phyloP scores from a whole-genome alignment of 192 early-diverging fungal species.

The Dissophora ornata region DNA sequence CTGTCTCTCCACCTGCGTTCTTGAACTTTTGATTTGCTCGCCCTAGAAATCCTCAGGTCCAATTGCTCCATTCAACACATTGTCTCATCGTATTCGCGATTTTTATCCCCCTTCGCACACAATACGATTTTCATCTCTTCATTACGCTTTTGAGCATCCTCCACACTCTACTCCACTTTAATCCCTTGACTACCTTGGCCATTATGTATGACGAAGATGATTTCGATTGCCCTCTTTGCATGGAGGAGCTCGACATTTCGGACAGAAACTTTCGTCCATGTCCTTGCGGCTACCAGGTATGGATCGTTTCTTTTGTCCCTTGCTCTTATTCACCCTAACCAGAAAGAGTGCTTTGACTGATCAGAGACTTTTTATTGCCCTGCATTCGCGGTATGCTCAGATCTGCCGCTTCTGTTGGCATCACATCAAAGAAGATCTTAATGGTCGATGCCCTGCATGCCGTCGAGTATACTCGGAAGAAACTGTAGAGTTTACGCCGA shows the following conservation, averaged over 20 bases:
- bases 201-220: constrained; percentile 83
- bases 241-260: constrained; percentile 98
- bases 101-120: constrained; percentile 4
- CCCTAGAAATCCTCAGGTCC: background rate
- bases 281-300: constrained; percentile 97
- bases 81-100: no score
- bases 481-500: constrained; percentile 86
- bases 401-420: constrained; percentile 99
- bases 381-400: no score
- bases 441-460: constrained; percentile 96
- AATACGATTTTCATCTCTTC: no score
- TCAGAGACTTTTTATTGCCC: no score
- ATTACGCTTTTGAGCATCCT: no score
- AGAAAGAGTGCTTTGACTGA: no score
- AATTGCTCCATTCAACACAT: background rate
- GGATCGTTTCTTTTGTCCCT: background rate
- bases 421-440: constrained; percentile 95
- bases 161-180: no score
- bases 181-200: no score
- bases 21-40: no score
- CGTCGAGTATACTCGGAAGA: constrained; percentile 93
- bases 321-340: background rate
- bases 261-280: constrained; percentile 98
- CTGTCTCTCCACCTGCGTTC: background rate
- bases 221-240: constrained; percentile 96